phyloP scores from a whole-genome alignment of 2,329 filamentous ascomycete species.

The Lasiodiplodia sp. region DNA sequence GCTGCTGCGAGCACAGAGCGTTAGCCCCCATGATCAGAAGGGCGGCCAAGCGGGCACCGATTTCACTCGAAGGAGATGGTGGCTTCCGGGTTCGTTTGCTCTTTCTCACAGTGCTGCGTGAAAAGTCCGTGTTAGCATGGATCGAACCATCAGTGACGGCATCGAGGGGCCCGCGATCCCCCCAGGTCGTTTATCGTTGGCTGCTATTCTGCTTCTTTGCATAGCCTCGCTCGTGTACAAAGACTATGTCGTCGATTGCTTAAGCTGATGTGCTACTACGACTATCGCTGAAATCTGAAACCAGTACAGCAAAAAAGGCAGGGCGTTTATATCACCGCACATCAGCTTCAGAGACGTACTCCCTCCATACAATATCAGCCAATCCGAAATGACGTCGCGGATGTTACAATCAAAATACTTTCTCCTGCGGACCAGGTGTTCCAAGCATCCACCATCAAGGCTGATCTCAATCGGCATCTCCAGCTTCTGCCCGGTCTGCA shows the following conservation, averaged over 20 bases:
- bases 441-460: too few relatives aligned
- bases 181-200: neutral
- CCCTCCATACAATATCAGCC: conserved; percentile 10
- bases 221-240: too few relatives aligned
- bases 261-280: neutral
- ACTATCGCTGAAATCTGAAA: neutral
- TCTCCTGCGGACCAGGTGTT: too few relatives aligned
- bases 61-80: neutral
- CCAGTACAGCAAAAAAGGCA: conserved; percentile 25
- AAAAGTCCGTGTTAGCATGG: neutral
- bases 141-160: neutral
- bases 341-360: neutral
- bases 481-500: too few relatives aligned
- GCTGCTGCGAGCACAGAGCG: neutral
- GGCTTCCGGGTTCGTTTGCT: neutral
- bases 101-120: too few relatives aligned
- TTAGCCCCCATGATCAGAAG: neutral
- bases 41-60: neutral
- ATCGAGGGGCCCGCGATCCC: neutral
- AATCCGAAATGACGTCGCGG: neutral
- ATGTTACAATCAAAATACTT: neutral
- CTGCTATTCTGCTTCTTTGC: neutral
- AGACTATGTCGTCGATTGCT: neutral
- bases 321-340: conserved; percentile 18
- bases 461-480: too few relatives aligned